These are phyloP conservation scores for Fusarium chaquense DNA, from an alignment of 2,329 filamentous ascomycete species.

Conservation along the genomic window DNA sequence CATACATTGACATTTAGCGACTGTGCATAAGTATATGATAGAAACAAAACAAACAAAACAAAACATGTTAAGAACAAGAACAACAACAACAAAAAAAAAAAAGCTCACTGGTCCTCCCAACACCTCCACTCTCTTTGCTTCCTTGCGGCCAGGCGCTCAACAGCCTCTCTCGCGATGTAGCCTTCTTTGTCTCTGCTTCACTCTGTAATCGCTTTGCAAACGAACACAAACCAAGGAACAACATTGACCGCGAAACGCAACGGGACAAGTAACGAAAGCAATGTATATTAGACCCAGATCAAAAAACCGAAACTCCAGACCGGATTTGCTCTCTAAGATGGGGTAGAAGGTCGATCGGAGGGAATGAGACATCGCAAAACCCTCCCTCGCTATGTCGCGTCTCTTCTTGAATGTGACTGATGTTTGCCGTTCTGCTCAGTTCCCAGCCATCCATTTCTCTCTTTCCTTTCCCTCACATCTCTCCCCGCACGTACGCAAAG, in stretches of 20 bases:
- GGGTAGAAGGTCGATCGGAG: constrained; percentile 45
- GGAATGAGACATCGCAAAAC: constrained; percentile 46
- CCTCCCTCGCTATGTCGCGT: constrained; percentile 39
- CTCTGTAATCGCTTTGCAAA: constrained; percentile 6
- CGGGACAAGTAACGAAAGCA: constrained; percentile 46
- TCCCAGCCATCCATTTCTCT: constrained; percentile 34
- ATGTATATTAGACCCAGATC: constrained; percentile 59
- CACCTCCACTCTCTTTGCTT: background rate
- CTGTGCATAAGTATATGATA: constrained; percentile 15
- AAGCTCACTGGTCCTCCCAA: constrained; percentile 11
- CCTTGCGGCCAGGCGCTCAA: background rate
- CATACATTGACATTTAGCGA: constrained; percentile 52
- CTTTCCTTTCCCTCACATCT: constrained; percentile 28
- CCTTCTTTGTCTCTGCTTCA: constrained; percentile 12
- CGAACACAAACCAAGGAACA: constrained; percentile 21
- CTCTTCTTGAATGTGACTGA: constrained; percentile 41
- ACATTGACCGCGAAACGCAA: constrained; percentile 27
- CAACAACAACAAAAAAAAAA: background rate
- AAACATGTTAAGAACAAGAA: constrained; percentile 1
- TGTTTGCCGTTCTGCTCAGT: constrained; percentile 37
- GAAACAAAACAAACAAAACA: constrained; percentile 6
- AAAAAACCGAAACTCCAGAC: constrained; percentile 63
- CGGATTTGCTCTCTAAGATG: constrained; percentile 58
- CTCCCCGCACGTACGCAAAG: background rate
- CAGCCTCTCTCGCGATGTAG: constrained; percentile 15